phyloP scores from a whole-genome alignment of 495 filamentous ascomycete species.

The Usnea hakonensis region DNA sequence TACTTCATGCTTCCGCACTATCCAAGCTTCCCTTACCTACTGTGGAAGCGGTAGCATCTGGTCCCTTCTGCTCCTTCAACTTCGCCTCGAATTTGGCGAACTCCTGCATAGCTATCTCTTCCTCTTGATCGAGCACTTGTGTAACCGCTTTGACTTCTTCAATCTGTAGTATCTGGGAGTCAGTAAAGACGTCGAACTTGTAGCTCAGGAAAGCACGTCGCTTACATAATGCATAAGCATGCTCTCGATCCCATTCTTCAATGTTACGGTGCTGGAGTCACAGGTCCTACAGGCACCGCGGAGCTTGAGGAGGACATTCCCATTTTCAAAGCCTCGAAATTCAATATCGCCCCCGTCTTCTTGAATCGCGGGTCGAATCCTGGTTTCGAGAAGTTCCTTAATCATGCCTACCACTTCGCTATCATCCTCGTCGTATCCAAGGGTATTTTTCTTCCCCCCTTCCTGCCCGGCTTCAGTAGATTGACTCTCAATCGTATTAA shows the following conservation, averaged over 20 bases:
- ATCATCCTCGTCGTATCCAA: constrained; percentile 76
- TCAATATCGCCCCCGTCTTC: constrained; percentile 98
- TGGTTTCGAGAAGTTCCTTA: constrained; percentile 93
- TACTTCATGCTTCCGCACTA: constrained; percentile 41
- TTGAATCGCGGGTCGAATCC: constrained; percentile 90
- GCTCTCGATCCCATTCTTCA: constrained; percentile 94
- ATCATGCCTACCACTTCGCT: constrained; percentile 95
- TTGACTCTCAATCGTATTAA: constrained; percentile 60
- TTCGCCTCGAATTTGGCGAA: constrained; percentile 98
- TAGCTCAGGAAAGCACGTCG: constrained; percentile 9
- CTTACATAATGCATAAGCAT: constrained; percentile 84
- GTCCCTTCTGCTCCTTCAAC: constrained; percentile 65
- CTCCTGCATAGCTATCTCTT: constrained; percentile 80
- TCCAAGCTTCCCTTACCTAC: constrained; percentile 61
- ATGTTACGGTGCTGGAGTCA: constrained; percentile 88
- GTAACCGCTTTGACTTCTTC: constrained; percentile 91
- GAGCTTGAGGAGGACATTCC: constrained; percentile 77
- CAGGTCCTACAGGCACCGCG: constrained; percentile 91
- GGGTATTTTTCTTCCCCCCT: constrained; percentile 53
- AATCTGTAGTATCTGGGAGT: constrained; percentile 48
- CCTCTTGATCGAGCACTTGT: constrained; percentile 85
- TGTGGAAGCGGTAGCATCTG: constrained; percentile 49
- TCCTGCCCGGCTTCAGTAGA: constrained; percentile 47
- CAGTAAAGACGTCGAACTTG: constrained; percentile 11
- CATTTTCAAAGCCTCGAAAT: constrained; percentile 79